phyloP scores from a whole-genome alignment of 1,284 basidiomycete genomes.

The Cryptococcus deneoformans region DNA sequence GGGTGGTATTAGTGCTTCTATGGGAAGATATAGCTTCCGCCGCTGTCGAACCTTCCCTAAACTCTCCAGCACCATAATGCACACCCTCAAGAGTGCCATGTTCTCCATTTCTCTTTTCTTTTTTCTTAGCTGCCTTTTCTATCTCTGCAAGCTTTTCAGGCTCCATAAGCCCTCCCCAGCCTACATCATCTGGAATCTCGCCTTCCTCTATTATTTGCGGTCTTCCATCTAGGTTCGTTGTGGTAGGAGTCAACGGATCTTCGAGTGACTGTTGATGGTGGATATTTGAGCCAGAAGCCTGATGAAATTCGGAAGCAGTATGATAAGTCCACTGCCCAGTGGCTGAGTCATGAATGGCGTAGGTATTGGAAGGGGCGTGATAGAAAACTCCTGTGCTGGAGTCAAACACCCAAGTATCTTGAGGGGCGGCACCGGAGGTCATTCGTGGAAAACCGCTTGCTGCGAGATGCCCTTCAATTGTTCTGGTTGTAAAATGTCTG shows the following conservation, averaged over 20 bases:
- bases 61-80: too few species aligned
- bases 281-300: background rate
- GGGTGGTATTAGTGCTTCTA: too few species aligned
- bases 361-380: slow-evolving; percentile 10
- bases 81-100: background rate
- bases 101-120: background rate
- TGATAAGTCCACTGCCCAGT: slow-evolving; percentile 18
- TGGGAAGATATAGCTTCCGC: too few species aligned
- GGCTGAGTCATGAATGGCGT: slow-evolving; percentile 12
- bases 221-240: background rate
- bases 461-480: too few species aligned
- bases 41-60: too few species aligned
- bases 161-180: slow-evolving; percentile 47
- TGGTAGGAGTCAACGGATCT: background rate
- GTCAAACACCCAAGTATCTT: slow-evolving; percentile 19
- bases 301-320: slow-evolving; percentile 14
- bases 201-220: slow-evolving; percentile 33
- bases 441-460: too few species aligned
- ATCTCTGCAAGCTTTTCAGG: slow-evolving; percentile 30
- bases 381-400: slow-evolving; percentile 10
- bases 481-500: too few species aligned
- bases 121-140: slow-evolving; percentile 1
- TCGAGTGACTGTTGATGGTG: background rate
- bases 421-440: background rate
- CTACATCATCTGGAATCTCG: slow-evolving; percentile 44